phyloP scores from a whole-genome alignment of 169 alveolate species.

The Cryptosporidium muris region DNA sequence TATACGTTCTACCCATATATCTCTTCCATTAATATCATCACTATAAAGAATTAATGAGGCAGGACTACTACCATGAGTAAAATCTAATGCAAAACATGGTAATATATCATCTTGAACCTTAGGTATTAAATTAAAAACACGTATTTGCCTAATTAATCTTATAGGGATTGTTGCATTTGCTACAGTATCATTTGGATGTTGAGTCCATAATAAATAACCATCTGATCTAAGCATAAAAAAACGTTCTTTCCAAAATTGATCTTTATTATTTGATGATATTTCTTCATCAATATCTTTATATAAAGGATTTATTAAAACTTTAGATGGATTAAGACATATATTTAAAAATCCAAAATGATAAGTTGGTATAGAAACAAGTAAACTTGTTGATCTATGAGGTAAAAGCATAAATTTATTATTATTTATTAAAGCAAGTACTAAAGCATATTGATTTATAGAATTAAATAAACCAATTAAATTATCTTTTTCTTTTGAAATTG shows the following conservation, averaged over 20 bases:
- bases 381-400: conserved; percentile 61
- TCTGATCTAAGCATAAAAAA: conserved; percentile 62
- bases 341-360: conserved; percentile 66
- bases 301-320: conserved; percentile 54
- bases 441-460: conserved; percentile 52
- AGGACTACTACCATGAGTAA: conserved; percentile 46
- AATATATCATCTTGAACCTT: conserved; percentile 46
- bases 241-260: conserved; percentile 64
- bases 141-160: conserved; percentile 59
- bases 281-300: not conserved
- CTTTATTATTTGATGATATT: conserved; percentile 4
- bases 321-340: conserved; percentile 62
- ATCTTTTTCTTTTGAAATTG: conserved; percentile 45
- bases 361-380: conserved; percentile 60
- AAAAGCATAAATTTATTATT: conserved; percentile 47
- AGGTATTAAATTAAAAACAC: conserved; percentile 53
- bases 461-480: conserved; percentile 60
- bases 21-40: conserved; percentile 59
- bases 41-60: conserved; percentile 47
- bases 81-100: conserved; percentile 63
- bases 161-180: conserved; percentile 49
- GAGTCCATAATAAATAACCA: conserved; percentile 57
- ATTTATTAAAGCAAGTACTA: conserved; percentile 63
- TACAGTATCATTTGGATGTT: conserved; percentile 54
- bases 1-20: conserved; percentile 63